A percentile compares a stretch with the other conserved stretches of the same genome.
phyloP scores from a whole-genome alignment of 2,329 filamentous ascomycete genomes.

The Alternaria viburni region DNA sequence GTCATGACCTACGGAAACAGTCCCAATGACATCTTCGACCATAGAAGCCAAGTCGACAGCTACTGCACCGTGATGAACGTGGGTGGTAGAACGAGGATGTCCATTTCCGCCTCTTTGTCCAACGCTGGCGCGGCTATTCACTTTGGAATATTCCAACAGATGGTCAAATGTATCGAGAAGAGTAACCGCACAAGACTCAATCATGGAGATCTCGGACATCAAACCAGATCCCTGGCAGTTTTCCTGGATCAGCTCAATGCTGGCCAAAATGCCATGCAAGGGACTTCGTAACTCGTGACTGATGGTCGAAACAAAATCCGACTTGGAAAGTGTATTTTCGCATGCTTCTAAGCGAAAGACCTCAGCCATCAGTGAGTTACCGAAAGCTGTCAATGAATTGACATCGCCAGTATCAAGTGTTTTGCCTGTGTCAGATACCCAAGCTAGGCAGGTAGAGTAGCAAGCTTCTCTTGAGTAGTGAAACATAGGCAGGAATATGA shows the following conservation, averaged over 20 bases:
- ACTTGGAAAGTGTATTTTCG: constrained; percentile 50
- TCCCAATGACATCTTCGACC: constrained; percentile 11
- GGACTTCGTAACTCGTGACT: constrained; percentile 60
- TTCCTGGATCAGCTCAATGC: constrained; percentile 55
- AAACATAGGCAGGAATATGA: constrained; percentile 34
- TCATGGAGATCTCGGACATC: constrained; percentile 54
- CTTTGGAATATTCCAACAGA: constrained; percentile 28
- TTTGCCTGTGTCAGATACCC: constrained; percentile 21
- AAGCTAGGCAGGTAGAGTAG: constrained; percentile 24
- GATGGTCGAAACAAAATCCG: constrained; percentile 58
- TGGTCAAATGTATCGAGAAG: constrained; percentile 51
- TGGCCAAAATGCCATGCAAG: constrained; percentile 46
- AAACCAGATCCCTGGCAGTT: constrained; percentile 45
- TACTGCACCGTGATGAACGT: not conserved
- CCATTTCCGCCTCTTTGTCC: not conserved
- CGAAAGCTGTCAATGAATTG: constrained; percentile 14
- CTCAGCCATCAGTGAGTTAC: constrained; percentile 49
- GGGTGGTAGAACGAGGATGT: not conserved
- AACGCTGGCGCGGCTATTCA: constrained; percentile 14
- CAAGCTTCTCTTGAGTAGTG: constrained; percentile 31
- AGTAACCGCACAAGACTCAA: constrained; percentile 57
- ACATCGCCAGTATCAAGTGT: constrained; percentile 18
- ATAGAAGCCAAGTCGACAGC: constrained; percentile 5
- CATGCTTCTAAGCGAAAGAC: constrained; percentile 50
- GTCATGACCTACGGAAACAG: constrained; percentile 10